Base-by-base conservation (phyloP, 768 basidiomycete species). In the Mycena filopes region DNA sequence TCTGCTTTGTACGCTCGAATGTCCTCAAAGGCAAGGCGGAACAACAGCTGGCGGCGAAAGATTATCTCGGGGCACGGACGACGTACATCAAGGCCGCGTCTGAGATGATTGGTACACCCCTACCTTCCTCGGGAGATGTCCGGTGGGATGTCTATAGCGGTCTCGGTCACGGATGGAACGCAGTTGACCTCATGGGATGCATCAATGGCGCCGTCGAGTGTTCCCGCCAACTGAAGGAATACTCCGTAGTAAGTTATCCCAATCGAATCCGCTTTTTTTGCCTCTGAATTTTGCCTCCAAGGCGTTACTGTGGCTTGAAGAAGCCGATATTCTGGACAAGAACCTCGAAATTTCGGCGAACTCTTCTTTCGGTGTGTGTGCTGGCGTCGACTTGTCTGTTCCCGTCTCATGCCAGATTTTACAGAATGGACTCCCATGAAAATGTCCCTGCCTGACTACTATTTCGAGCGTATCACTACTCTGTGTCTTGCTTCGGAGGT, bases 301-400 rank as follows among this genome's bases (percentile, higher is more conserved):
- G 78, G 76, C 77, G 2, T 54, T 80, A 18, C 67, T 69, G 20
- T 80, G 76, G 76, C 40, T 73, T 4, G 70, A 74, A 21, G 77
- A 80, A 65, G 71, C 74, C 8, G 57, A 71, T 20, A 63, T 73
- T 2, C 55, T 79, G 3, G 67, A 74, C 40, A 68, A 64, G 48
- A 71, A 74, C 26, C 56, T 72, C 1, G 69, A 72, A 10, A 67
- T 72, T 15, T 50, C 62, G 4, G 25, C 46, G 4, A 40, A 11
- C 16, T 31, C 56, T 20, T 40, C 67, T 31, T 66, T 65, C 50
- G 66, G 62, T 68, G 8, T 55, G 45, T 26, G n/a, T 36, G 23
- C 38, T 31, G 75, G 74, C 74, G 70, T 73, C 26, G 16, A 28
- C 25, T 3, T 9, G 21, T 23, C 31, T 21, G 49, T 33, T 23